Percentiles rank a stretch among this genome's conserved stretches.
Evolutionary conservation across 2,329 filamentous ascomycete species (phyloP).

Genomic region (Colletotrichum cuscutae): DNA sequence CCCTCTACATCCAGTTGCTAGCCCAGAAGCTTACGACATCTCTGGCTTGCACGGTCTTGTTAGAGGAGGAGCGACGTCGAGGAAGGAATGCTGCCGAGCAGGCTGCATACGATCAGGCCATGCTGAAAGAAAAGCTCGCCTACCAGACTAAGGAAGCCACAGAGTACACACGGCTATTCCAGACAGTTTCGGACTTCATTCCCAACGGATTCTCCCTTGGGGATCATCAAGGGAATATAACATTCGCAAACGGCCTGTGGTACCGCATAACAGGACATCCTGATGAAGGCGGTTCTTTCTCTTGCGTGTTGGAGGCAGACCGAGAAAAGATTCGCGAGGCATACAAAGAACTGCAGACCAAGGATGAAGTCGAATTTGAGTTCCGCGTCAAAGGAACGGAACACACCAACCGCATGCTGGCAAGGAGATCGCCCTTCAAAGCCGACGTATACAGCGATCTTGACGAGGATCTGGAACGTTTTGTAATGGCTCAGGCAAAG

Average conservation of each 20-base stretch:
- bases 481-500: slow-evolving; percentile 59
- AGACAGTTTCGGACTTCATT: slow-evolving; percentile 77
- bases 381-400: slow-evolving; percentile 51
- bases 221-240: slow-evolving; percentile 71
- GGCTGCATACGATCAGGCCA: slow-evolving; percentile 73
- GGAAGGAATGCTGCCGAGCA: slow-evolving; percentile 64
- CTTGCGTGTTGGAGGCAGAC: slow-evolving; percentile 59
- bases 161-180: slow-evolving; percentile 72
- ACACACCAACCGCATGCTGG: slow-evolving; percentile 11
- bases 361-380: slow-evolving; percentile 56
- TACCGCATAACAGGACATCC: slow-evolving; percentile 61
- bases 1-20: slow-evolving; percentile 69
- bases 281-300: slow-evolving; percentile 50
- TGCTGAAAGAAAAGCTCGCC: slow-evolving; percentile 73
- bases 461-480: slow-evolving; percentile 48
- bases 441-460: slow-evolving; percentile 41
- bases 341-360: slow-evolving; percentile 52
- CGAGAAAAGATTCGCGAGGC: slow-evolving; percentile 51
- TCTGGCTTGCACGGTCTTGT: slow-evolving; percentile 75
- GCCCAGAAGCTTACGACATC: slow-evolving; percentile 71
- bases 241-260: slow-evolving; percentile 78
- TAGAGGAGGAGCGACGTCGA: slow-evolving; percentile 76
- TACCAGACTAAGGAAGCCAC: slow-evolving; percentile 61
- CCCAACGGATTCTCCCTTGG: slow-evolving; percentile 81
- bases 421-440: slow-evolving; percentile 34